These are phyloP conservation scores for Leishmania turanica DNA, from an alignment of 208 protist species.

Conservation along the genomic window DNA sequence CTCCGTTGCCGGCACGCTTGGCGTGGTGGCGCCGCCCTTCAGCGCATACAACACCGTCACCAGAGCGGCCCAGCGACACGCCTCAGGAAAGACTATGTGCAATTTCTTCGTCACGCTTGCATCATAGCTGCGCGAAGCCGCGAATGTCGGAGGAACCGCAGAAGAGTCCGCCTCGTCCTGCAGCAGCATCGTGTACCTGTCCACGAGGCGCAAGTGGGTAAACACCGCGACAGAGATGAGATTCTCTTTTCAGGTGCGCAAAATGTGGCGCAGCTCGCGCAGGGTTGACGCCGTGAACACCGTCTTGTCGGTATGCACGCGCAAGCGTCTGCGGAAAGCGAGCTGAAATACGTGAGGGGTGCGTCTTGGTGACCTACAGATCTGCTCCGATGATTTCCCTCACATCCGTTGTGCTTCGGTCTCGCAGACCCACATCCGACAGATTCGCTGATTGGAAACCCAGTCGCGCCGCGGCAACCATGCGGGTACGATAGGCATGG, in stretches of 20 bases:
- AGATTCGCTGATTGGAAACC: constrained; percentile 44
- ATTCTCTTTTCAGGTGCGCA: constrained; percentile 31
- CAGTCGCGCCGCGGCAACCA: constrained; percentile 40
- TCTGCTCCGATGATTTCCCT: constrained; percentile 83
- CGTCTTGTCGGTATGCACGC: constrained; percentile 72
- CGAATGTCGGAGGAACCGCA: background rate
- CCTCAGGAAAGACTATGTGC: background rate
- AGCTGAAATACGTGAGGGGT: constrained; percentile 61
- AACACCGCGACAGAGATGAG: constrained; percentile 21
- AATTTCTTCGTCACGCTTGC: background rate
- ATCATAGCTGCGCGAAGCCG: background rate
- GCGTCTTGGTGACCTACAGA: constrained; percentile 49
- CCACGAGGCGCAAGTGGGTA: constrained; percentile 21
- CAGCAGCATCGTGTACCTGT: constrained; percentile 28
- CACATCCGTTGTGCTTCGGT: constrained; percentile 54
- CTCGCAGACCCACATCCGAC: constrained; percentile 69
- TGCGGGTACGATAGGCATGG: constrained; percentile 38
- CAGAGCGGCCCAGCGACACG: background rate
- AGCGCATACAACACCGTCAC: constrained; percentile 13
- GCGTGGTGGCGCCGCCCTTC: constrained; percentile 28
- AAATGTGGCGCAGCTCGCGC: constrained; percentile 55
- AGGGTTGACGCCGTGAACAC: constrained; percentile 55
- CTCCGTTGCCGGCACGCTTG: constrained; percentile 21
- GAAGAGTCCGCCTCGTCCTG: constrained; percentile 21
- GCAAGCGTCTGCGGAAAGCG: constrained; percentile 77